phyloP scores from a whole-genome alignment of 2,329 filamentous ascomycete genomes.

The Hirsutella rhossiliensis region DNA sequence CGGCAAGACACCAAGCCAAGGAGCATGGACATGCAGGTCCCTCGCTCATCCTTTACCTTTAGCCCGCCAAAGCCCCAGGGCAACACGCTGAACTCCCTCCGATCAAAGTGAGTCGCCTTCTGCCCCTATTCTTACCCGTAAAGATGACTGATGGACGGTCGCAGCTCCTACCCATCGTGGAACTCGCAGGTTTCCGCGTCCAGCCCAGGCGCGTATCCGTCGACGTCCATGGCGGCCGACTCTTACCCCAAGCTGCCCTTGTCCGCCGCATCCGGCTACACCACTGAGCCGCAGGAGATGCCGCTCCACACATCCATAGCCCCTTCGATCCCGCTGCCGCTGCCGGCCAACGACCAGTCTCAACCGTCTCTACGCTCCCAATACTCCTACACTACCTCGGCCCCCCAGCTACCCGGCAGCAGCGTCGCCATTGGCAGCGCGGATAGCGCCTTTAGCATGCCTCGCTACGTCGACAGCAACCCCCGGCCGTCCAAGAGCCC shows the following conservation, averaged over 20 bases:
- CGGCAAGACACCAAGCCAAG: slow-evolving; percentile 44
- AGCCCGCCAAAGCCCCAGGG: slow-evolving; percentile 43
- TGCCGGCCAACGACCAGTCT: slow-evolving; percentile 35
- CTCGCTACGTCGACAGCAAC: slow-evolving; percentile 42
- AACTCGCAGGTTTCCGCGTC: slow-evolving; percentile 30
- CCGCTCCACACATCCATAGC: slow-evolving; percentile 39
- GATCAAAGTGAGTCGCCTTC: slow-evolving; percentile 40
- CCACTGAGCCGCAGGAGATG: slow-evolving; percentile 40
- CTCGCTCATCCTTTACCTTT: slow-evolving; percentile 46
- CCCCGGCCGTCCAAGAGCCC: slow-evolving; percentile 44
- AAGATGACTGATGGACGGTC: not conserved
- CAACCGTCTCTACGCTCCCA: slow-evolving; percentile 37
- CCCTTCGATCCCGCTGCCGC: slow-evolving; percentile 38
- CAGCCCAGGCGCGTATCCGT: slow-evolving; percentile 33
- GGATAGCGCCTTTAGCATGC: slow-evolving; percentile 37
- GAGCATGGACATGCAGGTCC: slow-evolving; percentile 39
- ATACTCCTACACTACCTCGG: slow-evolving; percentile 41
- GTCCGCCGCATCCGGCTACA: slow-evolving; percentile 33
- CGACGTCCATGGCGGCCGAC: slow-evolving; percentile 36
- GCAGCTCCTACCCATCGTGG: slow-evolving; percentile 48
- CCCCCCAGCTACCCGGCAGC: slow-evolving; percentile 35
- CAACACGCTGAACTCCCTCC: slow-evolving; percentile 38
- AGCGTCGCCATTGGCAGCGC: slow-evolving; percentile 20
- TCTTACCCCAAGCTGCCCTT: slow-evolving; percentile 42
- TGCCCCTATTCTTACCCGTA: not conserved